Evolutionary conservation across 108 stramenopile species (phyloP).

Genomic region (Cyclotella atomus): DNA sequence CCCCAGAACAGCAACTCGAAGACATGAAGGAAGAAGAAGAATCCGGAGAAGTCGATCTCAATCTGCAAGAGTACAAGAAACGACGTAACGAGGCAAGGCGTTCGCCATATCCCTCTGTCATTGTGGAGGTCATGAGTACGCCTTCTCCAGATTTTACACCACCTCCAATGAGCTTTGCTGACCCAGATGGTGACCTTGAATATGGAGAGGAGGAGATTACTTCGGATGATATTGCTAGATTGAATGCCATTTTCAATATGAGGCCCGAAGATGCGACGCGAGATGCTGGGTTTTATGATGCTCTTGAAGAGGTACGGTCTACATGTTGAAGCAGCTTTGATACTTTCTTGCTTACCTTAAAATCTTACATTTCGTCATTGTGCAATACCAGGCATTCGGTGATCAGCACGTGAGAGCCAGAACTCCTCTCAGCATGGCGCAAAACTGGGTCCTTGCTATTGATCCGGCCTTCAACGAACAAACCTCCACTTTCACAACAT

Average conservation of each 20-base stretch:
- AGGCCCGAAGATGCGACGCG: conserved; percentile 32
- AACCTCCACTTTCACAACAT: conserved; percentile 65
- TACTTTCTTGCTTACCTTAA: not conserved
- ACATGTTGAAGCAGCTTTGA: not conserved
- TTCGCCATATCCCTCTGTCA: conserved; percentile 82
- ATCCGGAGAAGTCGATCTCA: conserved; percentile 68
- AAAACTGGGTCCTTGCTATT: conserved; percentile 73
- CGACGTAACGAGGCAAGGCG: conserved; percentile 64
- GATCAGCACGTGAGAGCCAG: conserved; percentile 55
- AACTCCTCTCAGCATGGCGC: conserved; percentile 64
- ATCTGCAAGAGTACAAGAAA: conserved; percentile 72
- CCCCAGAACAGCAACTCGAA: conserved; percentile 63
- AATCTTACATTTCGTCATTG: not conserved
- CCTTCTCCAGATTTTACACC: conserved; percentile 63
- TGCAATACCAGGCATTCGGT: conserved; percentile 35
- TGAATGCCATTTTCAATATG: conserved; percentile 76
- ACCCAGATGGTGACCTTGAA: no score
- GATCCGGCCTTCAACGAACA: conserved; percentile 50
- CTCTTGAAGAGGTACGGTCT: conserved; percentile 57
- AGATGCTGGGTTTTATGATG: conserved; percentile 75
- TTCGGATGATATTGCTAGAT: conserved; percentile 62
- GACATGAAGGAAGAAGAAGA: conserved; percentile 68
- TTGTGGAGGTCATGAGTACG: conserved; percentile 78
- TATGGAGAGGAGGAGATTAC: conserved; percentile 40
- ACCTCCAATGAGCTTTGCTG: conserved; percentile 25